A percentile compares a stretch with the other conserved stretches of the same genome.
These are phyloP conservation scores for Sporodiniella umbellata DNA, from an alignment of 371 early-diverging fungal genomes.

Conservation along the genomic window DNA sequence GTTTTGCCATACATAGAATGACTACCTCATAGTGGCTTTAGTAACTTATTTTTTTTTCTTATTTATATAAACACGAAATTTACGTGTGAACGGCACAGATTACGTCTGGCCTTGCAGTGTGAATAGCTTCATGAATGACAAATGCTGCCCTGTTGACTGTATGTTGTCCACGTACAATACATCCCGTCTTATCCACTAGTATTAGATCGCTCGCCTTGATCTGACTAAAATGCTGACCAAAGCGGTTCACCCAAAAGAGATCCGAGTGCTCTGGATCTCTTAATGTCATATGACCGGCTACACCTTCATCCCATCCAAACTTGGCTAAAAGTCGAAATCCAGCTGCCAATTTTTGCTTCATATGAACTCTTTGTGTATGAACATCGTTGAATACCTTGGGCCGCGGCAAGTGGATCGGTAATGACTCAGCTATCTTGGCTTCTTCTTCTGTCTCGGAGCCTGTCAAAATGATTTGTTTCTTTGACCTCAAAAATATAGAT, in stretches of 20 bases:
- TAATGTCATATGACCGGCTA: conserved; percentile 59
- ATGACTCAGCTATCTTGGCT: conserved; percentile 37
- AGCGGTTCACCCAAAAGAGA: conserved; percentile 61
- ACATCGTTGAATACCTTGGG: conserved; percentile 35
- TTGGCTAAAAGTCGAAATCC: conserved; percentile 57
- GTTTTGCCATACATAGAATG: conserved; percentile 63
- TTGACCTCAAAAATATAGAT: conserved; percentile 24
- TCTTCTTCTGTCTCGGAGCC: conserved; percentile 49
- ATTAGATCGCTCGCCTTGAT: conserved; percentile 54
- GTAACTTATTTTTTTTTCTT: too few species aligned
- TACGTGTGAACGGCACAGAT: conserved; percentile 55
- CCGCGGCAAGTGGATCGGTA: conserved; percentile 35
- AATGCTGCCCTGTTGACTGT: conserved; percentile 61
- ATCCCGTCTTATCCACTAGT: conserved; percentile 52
- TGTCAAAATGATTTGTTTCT: conserved; percentile 31
- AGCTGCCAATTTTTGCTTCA: conserved; percentile 57
- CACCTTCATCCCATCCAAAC: conserved; percentile 57
- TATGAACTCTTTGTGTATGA: conserved; percentile 51
- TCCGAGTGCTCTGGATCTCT: conserved; percentile 60
- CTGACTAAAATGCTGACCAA: conserved; percentile 53
- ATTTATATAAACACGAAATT: conserved; percentile 1
- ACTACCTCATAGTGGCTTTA: conserved; percentile 9
- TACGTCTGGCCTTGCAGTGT: conserved; percentile 44
- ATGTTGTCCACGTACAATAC: conserved; percentile 44
- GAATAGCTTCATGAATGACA: conserved; percentile 59